Evolutionary conservation across 352 stramenopile species (phyloP).

Genomic region (Pythium chondricola): DNA sequence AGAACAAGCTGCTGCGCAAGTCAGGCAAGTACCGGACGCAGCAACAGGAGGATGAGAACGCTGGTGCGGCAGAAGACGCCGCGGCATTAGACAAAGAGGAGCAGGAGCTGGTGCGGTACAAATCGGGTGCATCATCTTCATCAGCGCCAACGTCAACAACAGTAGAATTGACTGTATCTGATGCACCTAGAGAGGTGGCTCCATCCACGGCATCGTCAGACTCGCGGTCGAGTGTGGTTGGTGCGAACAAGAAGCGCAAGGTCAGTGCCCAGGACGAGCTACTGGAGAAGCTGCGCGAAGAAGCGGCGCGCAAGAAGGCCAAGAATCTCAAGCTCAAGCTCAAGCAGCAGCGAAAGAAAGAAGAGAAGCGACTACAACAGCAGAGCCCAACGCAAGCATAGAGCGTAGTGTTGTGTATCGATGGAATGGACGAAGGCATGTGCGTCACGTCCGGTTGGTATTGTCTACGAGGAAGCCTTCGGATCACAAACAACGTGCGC

Average conservation of each 20-base stretch:
- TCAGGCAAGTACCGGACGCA: slow-evolving; percentile 25
- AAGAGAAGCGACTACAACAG: slow-evolving; percentile 28
- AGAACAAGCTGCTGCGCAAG: slow-evolving; percentile 64
- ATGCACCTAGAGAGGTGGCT: too few species aligned
- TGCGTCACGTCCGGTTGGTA: too few species aligned
- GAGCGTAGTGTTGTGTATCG: neutral
- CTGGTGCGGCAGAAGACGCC: slow-evolving; percentile 20
- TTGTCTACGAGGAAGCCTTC: too few species aligned
- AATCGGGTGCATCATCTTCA: slow-evolving; percentile 7
- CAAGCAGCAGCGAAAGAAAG: slow-evolving; percentile 72
- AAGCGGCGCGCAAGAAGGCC: slow-evolving; percentile 54
- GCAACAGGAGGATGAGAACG: slow-evolving; percentile 25
- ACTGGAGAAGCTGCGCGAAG: slow-evolving; percentile 56
- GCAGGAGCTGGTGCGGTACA: slow-evolving; percentile 43
- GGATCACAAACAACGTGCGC: too few species aligned
- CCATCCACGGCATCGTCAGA: neutral
- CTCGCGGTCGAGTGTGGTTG: too few species aligned
- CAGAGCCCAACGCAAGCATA: neutral
- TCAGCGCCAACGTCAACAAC: neutral
- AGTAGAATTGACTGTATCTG: neutral
- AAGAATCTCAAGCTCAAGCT: slow-evolving; percentile 78
- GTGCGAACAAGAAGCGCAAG: slow-evolving; percentile 52
- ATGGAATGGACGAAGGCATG: too few species aligned
- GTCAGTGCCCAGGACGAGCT: slow-evolving; percentile 60
- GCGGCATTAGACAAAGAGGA: slow-evolving; percentile 53